These are phyloP conservation scores for Phytophthora constricta DNA, from an alignment of 352 stramenopile species.

Conservation along the genomic window DNA sequence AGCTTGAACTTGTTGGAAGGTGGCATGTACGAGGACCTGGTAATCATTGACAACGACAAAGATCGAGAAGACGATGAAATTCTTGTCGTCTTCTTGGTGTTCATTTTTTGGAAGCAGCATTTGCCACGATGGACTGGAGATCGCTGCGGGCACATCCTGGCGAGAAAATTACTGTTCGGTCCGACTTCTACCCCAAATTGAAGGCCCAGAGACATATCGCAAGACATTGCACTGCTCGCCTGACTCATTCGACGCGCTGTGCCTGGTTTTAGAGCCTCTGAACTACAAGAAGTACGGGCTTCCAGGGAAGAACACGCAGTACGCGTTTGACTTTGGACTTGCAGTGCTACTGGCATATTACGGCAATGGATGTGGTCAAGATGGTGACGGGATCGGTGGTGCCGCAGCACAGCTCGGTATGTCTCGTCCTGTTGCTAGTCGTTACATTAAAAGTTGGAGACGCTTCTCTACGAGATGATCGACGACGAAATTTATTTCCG, in stretches of 20 bases:
- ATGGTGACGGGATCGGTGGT: constrained; percentile 15
- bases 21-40: too few species aligned
- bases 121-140: background rate
- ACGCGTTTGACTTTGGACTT: constrained; percentile 14
- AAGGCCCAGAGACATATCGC: constrained; percentile 11
- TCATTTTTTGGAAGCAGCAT: too few species aligned
- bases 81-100: too few species aligned
- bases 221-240: constrained; percentile 5
- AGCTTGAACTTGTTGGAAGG: too few species aligned
- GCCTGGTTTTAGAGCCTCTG: background rate
- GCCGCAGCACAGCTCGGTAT: constrained; percentile 3
- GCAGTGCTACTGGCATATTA: constrained; percentile 20
- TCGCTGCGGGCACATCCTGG: background rate
- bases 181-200: constrained; percentile 7
- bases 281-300: constrained; percentile 8
- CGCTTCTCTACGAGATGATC: constrained; percentile 15
- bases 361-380: constrained; percentile 17
- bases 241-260: constrained; percentile 2
- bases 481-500: constrained; percentile 14
- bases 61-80: too few species aligned
- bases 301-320: constrained; percentile 11
- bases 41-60: too few species aligned
- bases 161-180: constrained; percentile 1
- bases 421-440: background rate
- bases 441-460: constrained; percentile 16